Evolutionary conservation across 2,329 filamentous ascomycete genomes (phyloP).

Genomic region (Sclerotiophoma versabilis): DNA sequence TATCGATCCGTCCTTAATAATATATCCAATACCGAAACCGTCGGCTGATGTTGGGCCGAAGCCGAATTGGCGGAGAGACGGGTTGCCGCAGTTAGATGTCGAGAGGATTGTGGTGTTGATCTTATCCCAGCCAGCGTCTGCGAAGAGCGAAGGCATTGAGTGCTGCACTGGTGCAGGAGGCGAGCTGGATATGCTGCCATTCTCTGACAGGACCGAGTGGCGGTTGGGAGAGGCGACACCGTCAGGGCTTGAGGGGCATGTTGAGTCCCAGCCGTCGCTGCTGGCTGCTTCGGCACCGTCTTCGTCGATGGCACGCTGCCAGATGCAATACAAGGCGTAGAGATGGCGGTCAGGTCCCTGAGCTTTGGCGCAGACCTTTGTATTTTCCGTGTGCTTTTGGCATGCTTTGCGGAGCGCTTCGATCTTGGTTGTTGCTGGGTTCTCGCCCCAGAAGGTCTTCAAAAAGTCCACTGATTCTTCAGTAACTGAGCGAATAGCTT

Average conservation of each 20-base stretch:
- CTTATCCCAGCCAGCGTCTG: conserved; percentile 90
- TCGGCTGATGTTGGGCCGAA: conserved; percentile 94
- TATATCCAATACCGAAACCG: conserved; percentile 97
- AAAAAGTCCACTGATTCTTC: conserved; percentile 87
- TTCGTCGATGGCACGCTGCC: conserved; percentile 87
- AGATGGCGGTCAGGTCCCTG: conserved; percentile 92
- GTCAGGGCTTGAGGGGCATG: conserved; percentile 60
- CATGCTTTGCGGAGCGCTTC: conserved; percentile 85
- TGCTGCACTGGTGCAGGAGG: conserved; percentile 58
- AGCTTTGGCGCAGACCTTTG: conserved; percentile 85
- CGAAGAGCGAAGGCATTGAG: conserved; percentile 79
- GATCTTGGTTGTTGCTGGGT: conserved; percentile 81
- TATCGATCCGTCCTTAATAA: conserved; percentile 93
- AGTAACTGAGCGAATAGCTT: conserved; percentile 88
- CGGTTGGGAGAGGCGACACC: conserved; percentile 62
- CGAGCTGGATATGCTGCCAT: conserved; percentile 57
- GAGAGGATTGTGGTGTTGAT: conserved; percentile 93
- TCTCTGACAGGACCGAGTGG: conserved; percentile 59
- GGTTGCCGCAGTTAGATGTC: conserved; percentile 99
- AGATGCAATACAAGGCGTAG: conserved; percentile 92
- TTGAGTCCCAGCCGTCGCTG: conserved; percentile 60
- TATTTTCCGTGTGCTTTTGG: conserved; percentile 79
- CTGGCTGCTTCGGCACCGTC: conserved; percentile 64
- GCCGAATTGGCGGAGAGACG: conserved; percentile 90
- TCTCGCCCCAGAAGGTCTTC: conserved; percentile 92